A percentile compares a stretch with the other conserved stretches of the same genome.
Evolutionary conservation across 192 early-diverging fungal genomes (phyloP).

Genomic region (Funneliformis mosseae): DNA sequence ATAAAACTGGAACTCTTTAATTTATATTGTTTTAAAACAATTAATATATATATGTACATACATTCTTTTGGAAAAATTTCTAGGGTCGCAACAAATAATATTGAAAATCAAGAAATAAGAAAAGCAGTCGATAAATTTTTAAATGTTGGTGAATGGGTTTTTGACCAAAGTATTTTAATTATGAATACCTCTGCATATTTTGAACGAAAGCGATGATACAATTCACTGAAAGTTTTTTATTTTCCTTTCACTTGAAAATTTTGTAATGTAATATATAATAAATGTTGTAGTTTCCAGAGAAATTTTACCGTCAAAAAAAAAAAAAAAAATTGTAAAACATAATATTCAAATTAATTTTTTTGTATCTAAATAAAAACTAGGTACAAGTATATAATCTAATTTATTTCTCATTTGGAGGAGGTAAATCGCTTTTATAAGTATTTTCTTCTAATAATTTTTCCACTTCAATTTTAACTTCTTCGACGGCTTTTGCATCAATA

Average conservation of each 20-base stretch:
- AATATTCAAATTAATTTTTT: too few relatives aligned
- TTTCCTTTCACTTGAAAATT: not conserved
- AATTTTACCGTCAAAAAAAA: too few relatives aligned
- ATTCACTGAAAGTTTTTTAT: not conserved
- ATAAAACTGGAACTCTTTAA: conserved; percentile 9
- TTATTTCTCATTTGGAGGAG: not conserved
- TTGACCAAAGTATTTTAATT: conserved; percentile 51
- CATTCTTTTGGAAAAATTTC: not conserved
- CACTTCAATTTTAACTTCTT: conserved; percentile 59
- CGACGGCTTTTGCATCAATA: conserved; percentile 63
- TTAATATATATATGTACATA: too few relatives aligned
- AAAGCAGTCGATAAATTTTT: conserved; percentile 55
- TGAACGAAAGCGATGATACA: conserved; percentile 52
- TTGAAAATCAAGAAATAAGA: conserved; percentile 54
- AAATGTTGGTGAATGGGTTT: conserved; percentile 55
- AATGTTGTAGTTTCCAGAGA: too few relatives aligned
- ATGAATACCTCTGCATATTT: conserved; percentile 53
- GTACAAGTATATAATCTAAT: not conserved
- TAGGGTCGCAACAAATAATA: conserved; percentile 51
- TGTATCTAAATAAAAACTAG: too few relatives aligned
- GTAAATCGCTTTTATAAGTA: conserved; percentile 60
- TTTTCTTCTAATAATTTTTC: conserved; percentile 78
- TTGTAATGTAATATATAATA: too few relatives aligned
- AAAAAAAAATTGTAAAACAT: too few relatives aligned
- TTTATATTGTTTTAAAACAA: not conserved